phyloP scores from a whole-genome alignment of 192 early-diverging fungal species.

The Podila clonocystis region DNA sequence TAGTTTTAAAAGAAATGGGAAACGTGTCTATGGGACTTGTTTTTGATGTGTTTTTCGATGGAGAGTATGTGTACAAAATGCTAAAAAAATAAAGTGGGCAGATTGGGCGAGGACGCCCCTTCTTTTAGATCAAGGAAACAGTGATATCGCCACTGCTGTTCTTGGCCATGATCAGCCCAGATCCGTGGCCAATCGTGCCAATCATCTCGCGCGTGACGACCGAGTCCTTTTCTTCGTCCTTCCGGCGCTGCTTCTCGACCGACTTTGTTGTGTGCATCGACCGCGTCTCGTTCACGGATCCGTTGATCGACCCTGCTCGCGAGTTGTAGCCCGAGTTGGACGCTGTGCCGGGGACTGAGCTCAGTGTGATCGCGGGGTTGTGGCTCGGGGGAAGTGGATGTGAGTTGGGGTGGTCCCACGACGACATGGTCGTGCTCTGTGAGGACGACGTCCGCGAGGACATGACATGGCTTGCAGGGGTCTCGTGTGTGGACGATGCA shows the following conservation, averaged over 20 bases:
- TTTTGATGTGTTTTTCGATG: neutral
- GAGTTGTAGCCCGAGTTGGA: conserved; percentile 20
- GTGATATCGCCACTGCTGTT: conserved; percentile 47
- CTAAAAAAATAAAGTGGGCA: too few relatives aligned
- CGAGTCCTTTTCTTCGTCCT: conserved; percentile 28
- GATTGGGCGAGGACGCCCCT: neutral
- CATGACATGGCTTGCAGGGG: conserved; percentile 11
- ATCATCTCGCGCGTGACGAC: conserved; percentile 34
- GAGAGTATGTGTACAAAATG: neutral
- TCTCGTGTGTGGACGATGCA: conserved; percentile 23
- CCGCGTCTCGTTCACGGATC: conserved; percentile 19
- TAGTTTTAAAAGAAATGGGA: too few relatives aligned
- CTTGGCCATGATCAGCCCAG: conserved; percentile 40
- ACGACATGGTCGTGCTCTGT: neutral
- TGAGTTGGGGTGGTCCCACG: conserved; percentile 14
- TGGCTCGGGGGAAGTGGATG: neutral
- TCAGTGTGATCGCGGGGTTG: conserved; percentile 1
- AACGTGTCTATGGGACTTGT: too few relatives aligned
- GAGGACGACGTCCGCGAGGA: conserved; percentile 25
- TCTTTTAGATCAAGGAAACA: conserved; percentile 23
- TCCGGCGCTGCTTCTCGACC: conserved; percentile 25
- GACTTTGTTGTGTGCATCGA: conserved; percentile 29
- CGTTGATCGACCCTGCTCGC: conserved; percentile 23
- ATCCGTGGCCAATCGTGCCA: conserved; percentile 36
- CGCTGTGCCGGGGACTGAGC: conserved; percentile 16